Conservation (phyloP, 2,329 filamentous ascomycete species). For the Orbilia quercus region DNA sequence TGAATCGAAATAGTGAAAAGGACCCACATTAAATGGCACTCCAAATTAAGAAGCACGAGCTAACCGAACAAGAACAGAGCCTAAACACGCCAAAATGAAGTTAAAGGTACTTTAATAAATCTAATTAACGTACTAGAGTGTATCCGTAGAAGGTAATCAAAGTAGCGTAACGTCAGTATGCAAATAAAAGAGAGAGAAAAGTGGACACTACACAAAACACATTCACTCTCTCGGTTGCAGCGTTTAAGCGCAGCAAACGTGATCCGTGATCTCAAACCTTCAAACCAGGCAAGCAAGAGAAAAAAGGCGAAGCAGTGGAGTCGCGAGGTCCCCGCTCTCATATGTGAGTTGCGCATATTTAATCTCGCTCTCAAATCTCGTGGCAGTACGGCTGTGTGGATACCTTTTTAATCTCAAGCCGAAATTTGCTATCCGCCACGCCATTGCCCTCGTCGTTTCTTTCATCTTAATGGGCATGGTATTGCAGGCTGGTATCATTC, state of each 20-base stretch:
- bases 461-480: slow-evolving; percentile 39
- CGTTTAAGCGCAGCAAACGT: slow-evolving; percentile 28
- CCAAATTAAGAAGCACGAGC: slow-evolving; percentile 38
- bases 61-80: slow-evolving; percentile 27
- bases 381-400: too few species aligned
- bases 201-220: too few species aligned
- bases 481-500: slow-evolving; percentile 51
- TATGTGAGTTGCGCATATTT: slow-evolving; percentile 30
- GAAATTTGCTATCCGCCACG: slow-evolving; percentile 44
- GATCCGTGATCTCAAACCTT: background rate
- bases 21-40: slow-evolving; percentile 34
- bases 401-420: slow-evolving; percentile 30
- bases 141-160: too few species aligned
- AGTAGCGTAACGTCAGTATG: background rate
- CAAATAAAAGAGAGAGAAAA: background rate
- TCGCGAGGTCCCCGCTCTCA: slow-evolving; percentile 21
- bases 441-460: slow-evolving; percentile 11
- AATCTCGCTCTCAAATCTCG: too few species aligned
- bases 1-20: slow-evolving; percentile 2
- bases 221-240: slow-evolving; percentile 33
- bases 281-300: slow-evolving; percentile 26
- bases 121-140: too few species aligned
- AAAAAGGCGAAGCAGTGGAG: too few species aligned
- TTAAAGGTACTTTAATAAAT: too few species aligned
- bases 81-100: too few species aligned